Evolutionary conservation across 306 rosid genomes (phyloP), one percentile per base, ranked within the genome.

Genomic region (Quercus variabilis): DNA sequence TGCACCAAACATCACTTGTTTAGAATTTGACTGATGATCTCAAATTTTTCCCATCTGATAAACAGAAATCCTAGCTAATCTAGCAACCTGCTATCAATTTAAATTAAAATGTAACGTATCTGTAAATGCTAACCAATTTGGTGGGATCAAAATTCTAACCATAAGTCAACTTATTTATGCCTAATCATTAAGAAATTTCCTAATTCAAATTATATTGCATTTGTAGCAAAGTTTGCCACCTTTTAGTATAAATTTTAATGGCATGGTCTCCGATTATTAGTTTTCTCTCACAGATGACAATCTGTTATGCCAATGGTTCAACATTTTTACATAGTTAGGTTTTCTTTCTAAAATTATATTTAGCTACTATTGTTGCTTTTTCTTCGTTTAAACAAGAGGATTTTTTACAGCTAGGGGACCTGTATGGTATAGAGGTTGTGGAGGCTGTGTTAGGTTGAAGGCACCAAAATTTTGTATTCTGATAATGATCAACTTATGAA

Each of bases 401-500:
- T 63, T 63, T 4, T 23, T 12, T 21, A 25, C 4, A 3, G 20
- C 10, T 28, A 62, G 9, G 35, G 6, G 10, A 63, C 3, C n/a
- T 63, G 38, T 14, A 2, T 26, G 69, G 41, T 28, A 15, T 35
- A 55, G 78, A 76, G 52, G 41, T 77, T 26, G 62, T n/a, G 79
- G 74, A 72, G 55, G 60, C 55, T 4, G 26, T 60, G 62, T 30
- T 73, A 76, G 60, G 74, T 63, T 65, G 23, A 23, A 80, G 56
- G 68, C 71, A 78, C 58, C 63, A 43, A 75, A 69, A 30, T 73
- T 31, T 63, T 74, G 70, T 19, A 11, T 23, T 67, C 75, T 78
- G 20, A 64, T 19, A 62, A 31, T 79, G 14, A 7, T 62, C 69
- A 33, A 54, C 62, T 69, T 76, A 55, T 83, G 81, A 79, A 71